These are phyloP conservation scores for Nigrograna mackinnonii DNA, from an alignment of 2,329 filamentous ascomycete genomes.

Conservation along the genomic window DNA sequence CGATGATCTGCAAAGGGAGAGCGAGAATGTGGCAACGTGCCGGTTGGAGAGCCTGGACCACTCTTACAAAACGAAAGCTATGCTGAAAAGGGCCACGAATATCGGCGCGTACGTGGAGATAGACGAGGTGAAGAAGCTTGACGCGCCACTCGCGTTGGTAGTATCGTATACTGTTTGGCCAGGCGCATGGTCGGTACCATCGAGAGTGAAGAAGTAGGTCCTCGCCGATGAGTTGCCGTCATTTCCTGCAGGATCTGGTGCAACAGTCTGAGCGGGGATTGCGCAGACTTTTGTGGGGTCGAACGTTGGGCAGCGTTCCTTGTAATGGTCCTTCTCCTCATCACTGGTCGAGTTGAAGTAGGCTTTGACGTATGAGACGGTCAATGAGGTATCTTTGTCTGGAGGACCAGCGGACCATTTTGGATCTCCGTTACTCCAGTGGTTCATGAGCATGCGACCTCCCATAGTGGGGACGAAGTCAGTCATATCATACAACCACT, in stretches of 20 bases:
- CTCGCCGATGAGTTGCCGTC: slow-evolving; percentile 26
- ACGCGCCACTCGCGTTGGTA: slow-evolving; percentile 16
- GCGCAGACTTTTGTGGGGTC: slow-evolving; percentile 33
- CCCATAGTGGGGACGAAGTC: slow-evolving; percentile 61
- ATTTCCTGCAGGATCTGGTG: slow-evolving; percentile 27
- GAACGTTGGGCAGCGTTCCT: slow-evolving; percentile 30
- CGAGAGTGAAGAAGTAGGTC: slow-evolving; percentile 41
- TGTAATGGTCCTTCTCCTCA: slow-evolving; percentile 29
- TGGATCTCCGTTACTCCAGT: slow-evolving; percentile 77
- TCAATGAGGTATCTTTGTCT: slow-evolving; percentile 61
- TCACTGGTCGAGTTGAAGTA: slow-evolving; percentile 74
- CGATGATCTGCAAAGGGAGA: too few species aligned
- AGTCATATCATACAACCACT: slow-evolving; percentile 59
- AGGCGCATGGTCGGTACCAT: slow-evolving; percentile 25
- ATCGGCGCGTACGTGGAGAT: slow-evolving; percentile 25
- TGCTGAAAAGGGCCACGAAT: slow-evolving; percentile 29
- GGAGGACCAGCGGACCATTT: slow-evolving; percentile 75
- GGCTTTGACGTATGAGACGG: slow-evolving; percentile 71
- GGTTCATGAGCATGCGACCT: slow-evolving; percentile 72
- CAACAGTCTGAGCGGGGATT: slow-evolving; percentile 34
- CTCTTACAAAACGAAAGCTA: slow-evolving; percentile 22
- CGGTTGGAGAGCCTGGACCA: background rate
- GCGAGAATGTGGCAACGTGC: background rate
- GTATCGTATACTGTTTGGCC: slow-evolving; percentile 29
- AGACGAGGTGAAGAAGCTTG: slow-evolving; percentile 15